Evolutionary conservation across 371 early-diverging fungal genomes (phyloP).

Genomic region (Mortierella sp.): DNA sequence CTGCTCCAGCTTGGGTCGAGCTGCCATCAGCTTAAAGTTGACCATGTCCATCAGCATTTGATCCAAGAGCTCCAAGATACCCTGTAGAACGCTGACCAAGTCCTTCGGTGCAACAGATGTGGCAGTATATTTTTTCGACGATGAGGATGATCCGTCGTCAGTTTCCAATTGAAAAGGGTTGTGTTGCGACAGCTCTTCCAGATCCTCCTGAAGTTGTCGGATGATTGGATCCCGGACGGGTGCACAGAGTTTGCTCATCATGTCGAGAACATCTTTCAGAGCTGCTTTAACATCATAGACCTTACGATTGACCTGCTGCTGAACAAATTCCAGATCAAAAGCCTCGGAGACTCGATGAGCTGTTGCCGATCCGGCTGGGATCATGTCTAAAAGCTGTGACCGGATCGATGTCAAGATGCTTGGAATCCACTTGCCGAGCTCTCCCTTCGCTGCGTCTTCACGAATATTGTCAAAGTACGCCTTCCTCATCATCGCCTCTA

Average conservation of each 20-base stretch:
- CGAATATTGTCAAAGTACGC: constrained; percentile 47
- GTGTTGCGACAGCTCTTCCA: constrained; percentile 9
- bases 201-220: constrained; percentile 12
- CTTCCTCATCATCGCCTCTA: constrained; percentile 42
- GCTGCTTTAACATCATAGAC: constrained; percentile 36
- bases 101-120: constrained; percentile 19
- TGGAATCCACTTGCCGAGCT: constrained; percentile 41
- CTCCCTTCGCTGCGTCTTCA: constrained; percentile 34
- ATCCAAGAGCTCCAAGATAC: constrained; percentile 37
- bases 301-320: constrained; percentile 39
- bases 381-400: constrained; percentile 37
- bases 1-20: constrained; percentile 40
- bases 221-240: constrained; percentile 35
- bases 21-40: constrained; percentile 35
- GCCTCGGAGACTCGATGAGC: constrained; percentile 21
- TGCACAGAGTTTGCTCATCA: constrained; percentile 42
- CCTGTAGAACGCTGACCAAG: constrained; percentile 34
- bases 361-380: constrained; percentile 14
- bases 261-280: constrained; percentile 13
- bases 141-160: not conserved
- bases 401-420: constrained; percentile 34
- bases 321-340: constrained; percentile 46
- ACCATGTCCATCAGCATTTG: constrained; percentile 47
- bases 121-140: not conserved
- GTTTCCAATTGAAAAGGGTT: not conserved